phyloP scores from a whole-genome alignment of 2,329 filamentous ascomycete genomes.

The Colletotrichum magnum region DNA sequence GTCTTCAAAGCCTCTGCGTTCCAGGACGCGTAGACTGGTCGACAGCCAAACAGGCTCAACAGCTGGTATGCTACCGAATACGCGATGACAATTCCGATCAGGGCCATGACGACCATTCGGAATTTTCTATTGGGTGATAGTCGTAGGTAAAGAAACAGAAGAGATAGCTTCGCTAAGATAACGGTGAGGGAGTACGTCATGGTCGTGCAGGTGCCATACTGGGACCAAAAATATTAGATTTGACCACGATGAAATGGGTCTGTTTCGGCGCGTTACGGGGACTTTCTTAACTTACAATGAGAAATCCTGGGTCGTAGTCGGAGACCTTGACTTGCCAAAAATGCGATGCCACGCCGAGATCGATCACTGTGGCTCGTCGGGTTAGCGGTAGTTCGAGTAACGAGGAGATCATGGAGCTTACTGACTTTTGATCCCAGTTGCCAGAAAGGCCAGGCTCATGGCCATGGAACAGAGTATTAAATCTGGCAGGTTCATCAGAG shows the following conservation, averaged over 20 bases:
- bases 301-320: slow-evolving; percentile 1
- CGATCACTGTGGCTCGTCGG: not conserved
- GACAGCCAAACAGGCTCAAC: slow-evolving; percentile 6
- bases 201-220: slow-evolving; percentile 2
- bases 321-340: not conserved
- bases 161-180: slow-evolving; percentile 24
- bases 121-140: slow-evolving; percentile 48
- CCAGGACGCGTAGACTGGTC: slow-evolving; percentile 6
- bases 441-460: not conserved
- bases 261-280: not conserved
- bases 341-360: not conserved
- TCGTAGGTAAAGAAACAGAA: slow-evolving; percentile 17
- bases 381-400: not conserved
- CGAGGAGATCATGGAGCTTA: not conserved
- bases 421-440: not conserved
- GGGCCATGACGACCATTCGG: slow-evolving; percentile 46
- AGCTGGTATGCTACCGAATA: slow-evolving; percentile 45
- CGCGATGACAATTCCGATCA: slow-evolving; percentile 47
- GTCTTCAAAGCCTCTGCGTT: not conserved
- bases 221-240: not conserved
- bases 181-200: slow-evolving; percentile 37
- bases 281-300: not conserved
- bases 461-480: not conserved
- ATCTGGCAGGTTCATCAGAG: not conserved
- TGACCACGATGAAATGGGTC: not conserved